Conservation (phyloP, 805 yeast genomes). For the Saturnispora besseyi region DNA sequence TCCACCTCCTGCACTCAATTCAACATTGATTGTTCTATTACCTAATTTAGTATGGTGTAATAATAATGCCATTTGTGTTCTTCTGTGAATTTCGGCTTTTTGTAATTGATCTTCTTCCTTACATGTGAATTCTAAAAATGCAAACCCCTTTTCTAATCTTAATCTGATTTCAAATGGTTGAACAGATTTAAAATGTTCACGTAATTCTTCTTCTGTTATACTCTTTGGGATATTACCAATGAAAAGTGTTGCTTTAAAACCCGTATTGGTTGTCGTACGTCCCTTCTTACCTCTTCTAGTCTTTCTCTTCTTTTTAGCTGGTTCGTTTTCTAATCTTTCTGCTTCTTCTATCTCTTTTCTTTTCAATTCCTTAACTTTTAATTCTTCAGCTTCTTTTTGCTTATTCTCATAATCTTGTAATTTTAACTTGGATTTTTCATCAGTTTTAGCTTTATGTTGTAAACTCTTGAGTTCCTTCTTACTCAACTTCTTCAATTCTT, state of each 20-base stretch:
- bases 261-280: constrained; percentile 23
- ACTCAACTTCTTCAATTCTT: constrained; percentile 38
- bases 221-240: constrained; percentile 86
- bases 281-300: constrained; percentile 75
- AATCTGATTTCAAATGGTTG: constrained; percentile 71
- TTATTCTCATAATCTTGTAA: constrained; percentile 22
- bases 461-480: constrained; percentile 59
- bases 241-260: constrained; percentile 70
- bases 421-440: constrained; percentile 30
- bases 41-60: constrained; percentile 70
- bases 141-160: constrained; percentile 82
- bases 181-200: constrained; percentile 62
- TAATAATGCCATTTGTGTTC: constrained; percentile 76
- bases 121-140: constrained; percentile 73
- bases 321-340: constrained; percentile 22
- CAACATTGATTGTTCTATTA: constrained; percentile 82
- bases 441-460: constrained; percentile 37
- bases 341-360: constrained; percentile 21
- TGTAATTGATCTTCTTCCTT: constrained; percentile 20
- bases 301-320: constrained; percentile 54
- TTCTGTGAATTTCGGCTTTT: constrained; percentile 53
- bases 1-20: constrained; percentile 96
- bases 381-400: constrained; percentile 9
- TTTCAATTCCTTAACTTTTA: constrained; percentile 21
- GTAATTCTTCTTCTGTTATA: constrained; percentile 50